These are phyloP conservation scores for Termitomyces sp. DNA, from an alignment of 768 basidiomycete species.

Conservation along the genomic window DNA sequence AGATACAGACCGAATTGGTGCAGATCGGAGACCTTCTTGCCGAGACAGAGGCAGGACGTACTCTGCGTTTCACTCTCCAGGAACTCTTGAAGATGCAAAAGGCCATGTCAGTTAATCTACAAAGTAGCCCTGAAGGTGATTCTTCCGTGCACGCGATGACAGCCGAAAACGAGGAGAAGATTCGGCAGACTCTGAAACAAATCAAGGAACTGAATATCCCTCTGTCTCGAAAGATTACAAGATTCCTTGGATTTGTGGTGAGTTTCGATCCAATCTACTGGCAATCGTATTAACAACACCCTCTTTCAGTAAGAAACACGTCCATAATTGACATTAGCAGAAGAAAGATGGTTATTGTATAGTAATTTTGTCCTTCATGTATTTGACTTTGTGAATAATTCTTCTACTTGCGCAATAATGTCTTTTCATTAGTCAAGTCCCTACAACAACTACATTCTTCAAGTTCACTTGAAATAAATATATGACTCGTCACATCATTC, in stretches of 20 bases:
- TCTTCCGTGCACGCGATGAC: background rate
- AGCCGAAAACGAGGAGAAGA: slow-evolving; percentile 10
- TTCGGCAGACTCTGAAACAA: slow-evolving; percentile 11
- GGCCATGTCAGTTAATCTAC: background rate
- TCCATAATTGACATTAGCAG: background rate
- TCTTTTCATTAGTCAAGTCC: background rate
- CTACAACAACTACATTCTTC: background rate
- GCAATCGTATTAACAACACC: background rate
- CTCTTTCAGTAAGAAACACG: background rate
- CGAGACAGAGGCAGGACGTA: slow-evolving; percentile 14
- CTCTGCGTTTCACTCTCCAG: slow-evolving; percentile 11
- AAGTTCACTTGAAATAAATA: background rate
- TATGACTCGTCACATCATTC: too few relatives aligned
- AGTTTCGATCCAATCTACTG: background rate
- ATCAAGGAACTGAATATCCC: slow-evolving; percentile 15
- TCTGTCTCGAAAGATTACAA: slow-evolving; percentile 12
- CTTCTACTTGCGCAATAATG: background rate
- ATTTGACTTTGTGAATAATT: background rate
- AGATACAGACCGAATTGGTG: slow-evolving; percentile 14
- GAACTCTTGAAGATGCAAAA: slow-evolving; percentile 14
- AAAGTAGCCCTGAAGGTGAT: background rate
- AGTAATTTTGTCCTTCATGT: background rate
- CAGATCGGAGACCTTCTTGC: slow-evolving; percentile 12
- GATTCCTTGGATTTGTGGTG: slow-evolving; percentile 9
- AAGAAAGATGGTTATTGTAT: background rate